Evolutionary conservation across 768 basidiomycete species (phyloP).

Genomic region (Mycena pura): DNA sequence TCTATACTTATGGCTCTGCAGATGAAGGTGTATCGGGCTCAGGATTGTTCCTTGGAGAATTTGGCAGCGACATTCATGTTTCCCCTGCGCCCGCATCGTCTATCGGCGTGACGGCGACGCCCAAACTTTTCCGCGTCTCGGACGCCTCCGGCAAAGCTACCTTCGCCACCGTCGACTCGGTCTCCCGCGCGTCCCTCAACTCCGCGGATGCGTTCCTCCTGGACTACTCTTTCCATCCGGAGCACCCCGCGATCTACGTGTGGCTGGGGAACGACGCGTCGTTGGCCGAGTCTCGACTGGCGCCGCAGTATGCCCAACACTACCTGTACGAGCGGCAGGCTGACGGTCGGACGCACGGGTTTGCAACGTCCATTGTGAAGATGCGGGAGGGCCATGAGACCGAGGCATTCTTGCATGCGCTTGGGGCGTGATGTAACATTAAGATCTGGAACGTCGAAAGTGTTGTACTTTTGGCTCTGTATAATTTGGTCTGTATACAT

Average conservation of each 20-base stretch:
- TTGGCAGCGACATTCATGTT: slow-evolving; percentile 43
- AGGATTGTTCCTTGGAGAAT: slow-evolving; percentile 53
- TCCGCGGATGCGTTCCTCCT: slow-evolving; percentile 60
- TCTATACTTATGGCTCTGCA: slow-evolving; percentile 27
- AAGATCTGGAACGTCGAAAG: background rate
- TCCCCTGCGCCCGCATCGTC: slow-evolving; percentile 15
- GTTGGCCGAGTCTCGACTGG: slow-evolving; percentile 54
- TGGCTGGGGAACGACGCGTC: slow-evolving; percentile 64
- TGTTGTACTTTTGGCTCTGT: background rate
- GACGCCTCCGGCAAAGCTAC: slow-evolving; percentile 49
- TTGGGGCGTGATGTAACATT: slow-evolving; percentile 28
- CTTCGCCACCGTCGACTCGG: slow-evolving; percentile 43
- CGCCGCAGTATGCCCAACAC: slow-evolving; percentile 60
- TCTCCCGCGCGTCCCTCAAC: slow-evolving; percentile 43
- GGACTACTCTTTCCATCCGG: slow-evolving; percentile 45
- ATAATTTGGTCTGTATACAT: background rate
- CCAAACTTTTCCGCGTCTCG: slow-evolving; percentile 49
- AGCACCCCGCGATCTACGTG: slow-evolving; percentile 55
- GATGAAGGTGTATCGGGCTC: slow-evolving; percentile 60
- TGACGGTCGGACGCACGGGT: slow-evolving; percentile 27
- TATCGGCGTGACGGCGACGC: background rate
- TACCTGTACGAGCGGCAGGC: slow-evolving; percentile 52
- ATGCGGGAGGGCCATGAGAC: slow-evolving; percentile 62
- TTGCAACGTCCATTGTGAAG: slow-evolving; percentile 54
- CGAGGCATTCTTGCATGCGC: slow-evolving; percentile 48